A percentile compares a stretch with the other conserved stretches of the same genome.
These are phyloP conservation scores for Dovyalis caffra DNA, from an alignment of 345 rosid species.

Conservation along the genomic window DNA sequence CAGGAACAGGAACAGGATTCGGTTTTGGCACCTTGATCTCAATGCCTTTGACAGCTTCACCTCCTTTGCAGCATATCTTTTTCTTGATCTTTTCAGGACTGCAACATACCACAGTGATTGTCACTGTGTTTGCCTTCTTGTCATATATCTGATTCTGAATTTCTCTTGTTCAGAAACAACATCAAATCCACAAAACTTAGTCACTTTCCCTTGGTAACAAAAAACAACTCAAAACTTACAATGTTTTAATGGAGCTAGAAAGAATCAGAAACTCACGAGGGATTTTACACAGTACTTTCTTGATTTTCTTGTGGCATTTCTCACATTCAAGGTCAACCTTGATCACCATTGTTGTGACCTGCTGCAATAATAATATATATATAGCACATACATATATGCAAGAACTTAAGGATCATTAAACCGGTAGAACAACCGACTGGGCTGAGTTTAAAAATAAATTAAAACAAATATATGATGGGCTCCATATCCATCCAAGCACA, in stretches of 20 bases:
- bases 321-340: slow-evolving; percentile 68
- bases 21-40: slow-evolving; percentile 26
- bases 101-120: slow-evolving; percentile 73
- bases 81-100: slow-evolving; percentile 66
- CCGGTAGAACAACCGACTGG: too few relatives aligned
- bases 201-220: not conserved
- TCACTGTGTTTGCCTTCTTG: slow-evolving; percentile 58
- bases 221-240: slow-evolving; percentile 30
- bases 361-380: slow-evolving; percentile 22
- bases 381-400: not conserved
- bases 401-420: not conserved
- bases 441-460: too few relatives aligned
- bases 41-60: slow-evolving; percentile 53
- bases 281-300: slow-evolving; percentile 61
- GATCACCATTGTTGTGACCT: slow-evolving; percentile 59
- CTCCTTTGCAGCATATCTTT: slow-evolving; percentile 55
- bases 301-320: slow-evolving; percentile 69
- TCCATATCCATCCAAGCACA: too few relatives aligned
- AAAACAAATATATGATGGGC: too few relatives aligned
- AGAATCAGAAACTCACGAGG: slow-evolving; percentile 65
- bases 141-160: slow-evolving; percentile 51
- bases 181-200: slow-evolving; percentile 24
- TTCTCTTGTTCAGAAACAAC: slow-evolving; percentile 53
- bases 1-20: too few relatives aligned
- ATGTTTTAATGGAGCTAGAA: not conserved